These are phyloP conservation scores for Durotheca rogersii DNA, from an alignment of 495 filamentous ascomycete genomes.

Conservation along the genomic window DNA sequence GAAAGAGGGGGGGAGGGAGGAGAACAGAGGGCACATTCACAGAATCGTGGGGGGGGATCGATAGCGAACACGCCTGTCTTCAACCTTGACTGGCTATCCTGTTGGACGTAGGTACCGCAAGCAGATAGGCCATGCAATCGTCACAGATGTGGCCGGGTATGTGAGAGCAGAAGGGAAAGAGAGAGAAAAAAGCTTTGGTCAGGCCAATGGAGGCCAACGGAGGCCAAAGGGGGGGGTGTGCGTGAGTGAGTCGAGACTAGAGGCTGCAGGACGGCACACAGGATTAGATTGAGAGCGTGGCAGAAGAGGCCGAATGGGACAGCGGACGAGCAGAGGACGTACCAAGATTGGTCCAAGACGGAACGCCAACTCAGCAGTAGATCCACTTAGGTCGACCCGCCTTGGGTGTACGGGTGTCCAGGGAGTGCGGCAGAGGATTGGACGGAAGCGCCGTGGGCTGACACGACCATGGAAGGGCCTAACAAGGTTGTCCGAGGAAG, in stretches of 20 bases:
- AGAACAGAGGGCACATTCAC: conserved; percentile 7
- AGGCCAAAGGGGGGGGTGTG: background rate
- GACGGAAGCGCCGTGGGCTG: conserved; percentile 33
- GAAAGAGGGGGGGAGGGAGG: background rate
- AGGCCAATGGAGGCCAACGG: no score
- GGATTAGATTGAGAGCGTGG: conserved; percentile 17
- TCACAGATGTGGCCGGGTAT: conserved; percentile 4
- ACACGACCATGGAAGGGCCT: conserved; percentile 31
- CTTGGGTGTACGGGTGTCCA: conserved; percentile 17
- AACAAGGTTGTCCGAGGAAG: conserved; percentile 24
- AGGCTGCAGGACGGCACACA: conserved; percentile 22
- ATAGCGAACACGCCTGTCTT: conserved; percentile 21
- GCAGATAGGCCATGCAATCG: background rate
- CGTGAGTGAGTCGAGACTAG: conserved; percentile 7
- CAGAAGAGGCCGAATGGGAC: conserved; percentile 21
- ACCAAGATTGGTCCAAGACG: conserved; percentile 20
- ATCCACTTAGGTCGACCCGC: conserved; percentile 29
- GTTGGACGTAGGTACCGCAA: background rate
- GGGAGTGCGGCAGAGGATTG: conserved; percentile 30
- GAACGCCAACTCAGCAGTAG: conserved; percentile 37
- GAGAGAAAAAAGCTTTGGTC: no score
- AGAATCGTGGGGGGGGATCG: conserved; percentile 31
- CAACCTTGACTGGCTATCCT: conserved; percentile 14
- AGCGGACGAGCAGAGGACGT: background rate
- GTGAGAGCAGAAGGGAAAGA: conserved; percentile 9